These are phyloP conservation scores for Cladosporium cucumerinum DNA, from an alignment of 2,329 filamentous ascomycete species.

Conservation along the genomic window DNA sequence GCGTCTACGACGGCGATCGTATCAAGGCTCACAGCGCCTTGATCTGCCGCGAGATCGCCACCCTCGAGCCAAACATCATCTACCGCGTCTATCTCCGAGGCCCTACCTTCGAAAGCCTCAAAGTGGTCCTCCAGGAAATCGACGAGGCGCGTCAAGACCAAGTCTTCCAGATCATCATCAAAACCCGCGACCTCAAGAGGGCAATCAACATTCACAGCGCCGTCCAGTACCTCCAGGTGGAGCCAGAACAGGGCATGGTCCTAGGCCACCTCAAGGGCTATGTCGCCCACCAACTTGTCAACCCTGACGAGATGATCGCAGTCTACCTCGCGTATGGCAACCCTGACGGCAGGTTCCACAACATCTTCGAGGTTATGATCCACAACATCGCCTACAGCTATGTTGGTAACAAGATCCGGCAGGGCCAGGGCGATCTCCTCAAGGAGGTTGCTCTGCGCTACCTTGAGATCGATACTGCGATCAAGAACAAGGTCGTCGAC, in stretches of 20 bases:
- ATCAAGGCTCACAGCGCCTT: slow-evolving; percentile 17
- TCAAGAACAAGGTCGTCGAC: background rate
- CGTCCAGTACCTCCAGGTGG: slow-evolving; percentile 14
- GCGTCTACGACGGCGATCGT: slow-evolving; percentile 10
- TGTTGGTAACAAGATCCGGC: background rate
- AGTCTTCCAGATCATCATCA: slow-evolving; percentile 17
- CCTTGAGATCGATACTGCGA: background rate
- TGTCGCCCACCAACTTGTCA: slow-evolving; percentile 15
- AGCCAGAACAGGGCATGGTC: slow-evolving; percentile 18
- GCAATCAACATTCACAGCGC: slow-evolving; percentile 18
- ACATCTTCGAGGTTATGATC: background rate
- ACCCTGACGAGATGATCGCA: slow-evolving; percentile 12
- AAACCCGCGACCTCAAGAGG: slow-evolving; percentile 3
- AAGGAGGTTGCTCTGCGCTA: background rate
- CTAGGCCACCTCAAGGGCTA: slow-evolving; percentile 18
- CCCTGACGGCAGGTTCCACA: background rate
- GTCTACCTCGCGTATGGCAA: slow-evolving; percentile 4
- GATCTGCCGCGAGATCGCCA: background rate
- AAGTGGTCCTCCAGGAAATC: slow-evolving; percentile 17
- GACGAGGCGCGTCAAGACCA: background rate
- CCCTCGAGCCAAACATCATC: background rate
- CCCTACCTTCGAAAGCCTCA: slow-evolving; percentile 12
- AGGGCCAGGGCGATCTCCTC: background rate
- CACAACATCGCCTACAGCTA: background rate
- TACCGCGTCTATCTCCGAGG: slow-evolving; percentile 12